Conservation (phyloP, 2,329 filamentous ascomycete species). For the Paracorniculantispora psalliotae region DNA sequence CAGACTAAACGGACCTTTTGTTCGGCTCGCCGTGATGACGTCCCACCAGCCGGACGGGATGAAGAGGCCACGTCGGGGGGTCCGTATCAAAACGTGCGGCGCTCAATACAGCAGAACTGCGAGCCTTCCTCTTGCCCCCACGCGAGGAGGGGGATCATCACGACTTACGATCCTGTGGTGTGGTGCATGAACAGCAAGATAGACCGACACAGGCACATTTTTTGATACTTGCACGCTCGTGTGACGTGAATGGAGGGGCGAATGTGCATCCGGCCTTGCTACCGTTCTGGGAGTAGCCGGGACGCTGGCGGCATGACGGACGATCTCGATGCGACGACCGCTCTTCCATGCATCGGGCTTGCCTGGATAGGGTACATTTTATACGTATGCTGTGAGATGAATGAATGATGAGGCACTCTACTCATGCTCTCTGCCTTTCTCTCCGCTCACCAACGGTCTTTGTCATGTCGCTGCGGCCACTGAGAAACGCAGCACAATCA, state of each 20-base stretch:
- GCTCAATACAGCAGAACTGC: too few species aligned
- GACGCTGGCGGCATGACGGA: neutral
- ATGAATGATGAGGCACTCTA: neutral
- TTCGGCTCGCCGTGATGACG: neutral
- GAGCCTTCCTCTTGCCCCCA: too few species aligned
- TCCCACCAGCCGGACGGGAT: neutral
- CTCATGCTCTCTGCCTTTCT: neutral
- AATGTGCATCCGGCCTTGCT: neutral
- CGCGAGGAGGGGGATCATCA: neutral
- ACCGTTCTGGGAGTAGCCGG: conserved; percentile 3
- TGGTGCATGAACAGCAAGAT: neutral
- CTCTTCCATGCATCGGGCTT: neutral
- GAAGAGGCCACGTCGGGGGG: too few species aligned
- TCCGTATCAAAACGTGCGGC: too few species aligned
- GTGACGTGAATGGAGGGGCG: neutral
- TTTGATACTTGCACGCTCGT: neutral
- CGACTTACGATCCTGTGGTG: neutral
- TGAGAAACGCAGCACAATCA: neutral
- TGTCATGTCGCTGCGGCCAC: neutral
- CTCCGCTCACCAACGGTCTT: neutral
- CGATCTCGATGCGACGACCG: neutral
- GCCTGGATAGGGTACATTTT: too few species aligned
- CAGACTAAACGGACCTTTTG: neutral
- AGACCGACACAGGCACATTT: neutral
- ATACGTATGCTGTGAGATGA: neutral